Base-by-base conservation (phyloP, 1,139 yeast species). In the Hemisphaericaspora lyxosophila region DNA sequence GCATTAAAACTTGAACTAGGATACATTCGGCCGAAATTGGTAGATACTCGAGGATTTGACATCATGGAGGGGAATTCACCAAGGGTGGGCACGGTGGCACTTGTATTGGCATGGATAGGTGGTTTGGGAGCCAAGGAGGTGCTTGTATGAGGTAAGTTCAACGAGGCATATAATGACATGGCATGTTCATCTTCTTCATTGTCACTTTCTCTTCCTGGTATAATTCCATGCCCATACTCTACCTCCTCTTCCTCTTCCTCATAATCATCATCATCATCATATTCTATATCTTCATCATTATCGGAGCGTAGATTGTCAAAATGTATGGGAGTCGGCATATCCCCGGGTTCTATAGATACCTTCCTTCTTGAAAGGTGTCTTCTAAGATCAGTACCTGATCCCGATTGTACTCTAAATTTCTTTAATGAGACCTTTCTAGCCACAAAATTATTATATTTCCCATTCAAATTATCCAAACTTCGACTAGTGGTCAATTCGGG, bases 131-230 rank as follows among this genome's bases (percentile, higher is more conserved):
- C 27, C n/a, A 43, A 28, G 3, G 44, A 47, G 4, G 48, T 40
- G 7, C 48, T 43, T 14, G 45, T 46, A 33, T 46, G 51, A 31
- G 64, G 63, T 18, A 43, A 42, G 43, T 68, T 68, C 31, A 72
- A 51, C 1, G 73, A 67, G 0, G 75, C 62, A 45, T 73, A 72
- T 31, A 72, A 49, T 1, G 77, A 70, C 80, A 76, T 74, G 1
- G 70, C 78, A 40, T 72, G 69, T 40, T 75, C 80, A 47, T 75
- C 80, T 48, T 75, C 80, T 35, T 71, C 79, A 5, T 47, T 41
- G 20, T 60, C 67, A 12, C 23, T 17, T 3, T 8, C 23, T 8
- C n/a, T 11, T 6, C 16, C 31, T 3, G 13, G 19, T 27, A n/a
- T 11, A 12, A 9, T 18, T 6, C 14, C 23, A n/a, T 15, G 41